These are phyloP conservation scores for Penicillium sp. DNA, from an alignment of 2,329 filamentous ascomycete species.

Conservation along the genomic window DNA sequence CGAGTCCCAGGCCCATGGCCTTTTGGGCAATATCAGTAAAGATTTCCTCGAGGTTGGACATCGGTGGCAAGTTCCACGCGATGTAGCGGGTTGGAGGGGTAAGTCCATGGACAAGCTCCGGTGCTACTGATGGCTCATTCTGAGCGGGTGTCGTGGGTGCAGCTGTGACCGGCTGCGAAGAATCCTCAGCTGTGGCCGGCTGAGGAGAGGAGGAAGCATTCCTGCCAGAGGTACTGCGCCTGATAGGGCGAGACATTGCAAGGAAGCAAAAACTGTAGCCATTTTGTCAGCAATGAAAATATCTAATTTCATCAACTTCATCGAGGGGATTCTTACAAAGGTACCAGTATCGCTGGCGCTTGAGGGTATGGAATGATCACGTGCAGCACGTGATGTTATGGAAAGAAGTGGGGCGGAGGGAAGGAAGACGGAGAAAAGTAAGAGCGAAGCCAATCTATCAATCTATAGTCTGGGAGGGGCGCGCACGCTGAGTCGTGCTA, in stretches of 20 bases:
- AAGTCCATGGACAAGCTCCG: background rate
- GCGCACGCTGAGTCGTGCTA: too few relatives aligned
- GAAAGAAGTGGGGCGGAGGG: too few relatives aligned
- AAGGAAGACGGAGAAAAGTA: too few relatives aligned
- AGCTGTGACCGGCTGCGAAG: background rate
- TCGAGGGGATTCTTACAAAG: background rate
- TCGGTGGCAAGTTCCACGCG: conserved; percentile 24
- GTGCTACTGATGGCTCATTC: background rate
- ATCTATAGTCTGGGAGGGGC: too few relatives aligned
- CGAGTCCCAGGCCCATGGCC: conserved; percentile 38
- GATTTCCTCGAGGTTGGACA: conserved; percentile 30
- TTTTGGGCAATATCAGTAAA: conserved; percentile 27
- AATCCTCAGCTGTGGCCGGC: background rate
- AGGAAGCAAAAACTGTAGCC: background rate
- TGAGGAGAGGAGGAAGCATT: background rate
- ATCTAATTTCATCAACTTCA: background rate
- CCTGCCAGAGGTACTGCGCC: background rate
- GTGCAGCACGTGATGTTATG: background rate
- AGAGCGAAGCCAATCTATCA: too few relatives aligned
- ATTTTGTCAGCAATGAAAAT: background rate
- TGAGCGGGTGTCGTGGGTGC: background rate
- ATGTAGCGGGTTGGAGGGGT: conserved; percentile 7
- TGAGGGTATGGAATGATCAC: background rate
- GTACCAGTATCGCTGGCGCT: background rate
- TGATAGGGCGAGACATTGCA: background rate